phyloP scores from a whole-genome alignment of 169 alveolate species.

The Cryptosporidium muris region DNA sequence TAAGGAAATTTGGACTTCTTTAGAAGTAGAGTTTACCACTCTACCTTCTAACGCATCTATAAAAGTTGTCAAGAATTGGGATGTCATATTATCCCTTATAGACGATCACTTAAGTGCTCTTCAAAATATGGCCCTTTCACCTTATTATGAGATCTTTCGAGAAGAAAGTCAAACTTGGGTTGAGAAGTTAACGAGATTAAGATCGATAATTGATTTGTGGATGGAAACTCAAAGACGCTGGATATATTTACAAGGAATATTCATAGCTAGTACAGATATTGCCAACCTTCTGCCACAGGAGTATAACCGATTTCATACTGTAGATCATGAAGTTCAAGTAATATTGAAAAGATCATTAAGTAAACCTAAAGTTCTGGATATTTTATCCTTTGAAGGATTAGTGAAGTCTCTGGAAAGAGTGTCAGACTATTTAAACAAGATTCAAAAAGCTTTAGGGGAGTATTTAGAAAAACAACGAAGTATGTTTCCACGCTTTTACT shows the following conservation, averaged over 20 bases:
- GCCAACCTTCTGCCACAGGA: conserved; percentile 93
- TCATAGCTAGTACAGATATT: conserved; percentile 96
- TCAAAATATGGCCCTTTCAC: conserved; percentile 94
- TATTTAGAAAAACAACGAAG: conserved; percentile 96
- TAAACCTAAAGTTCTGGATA: conserved; percentile 87
- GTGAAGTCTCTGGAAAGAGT: conserved; percentile 92
- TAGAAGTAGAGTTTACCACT: conserved; percentile 84
- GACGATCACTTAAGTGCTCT: conserved; percentile 95
- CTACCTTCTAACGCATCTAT: conserved; percentile 90
- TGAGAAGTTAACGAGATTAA: conserved; percentile 91
- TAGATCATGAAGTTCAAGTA: conserved; percentile 91
- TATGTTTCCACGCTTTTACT: conserved; percentile 98
- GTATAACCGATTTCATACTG: conserved; percentile 91
- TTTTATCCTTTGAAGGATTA: conserved; percentile 88
- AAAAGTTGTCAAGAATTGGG: conserved; percentile 96
- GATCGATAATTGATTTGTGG: conserved; percentile 94
- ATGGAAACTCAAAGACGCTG: conserved; percentile 97
- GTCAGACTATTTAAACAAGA: conserved; percentile 90
- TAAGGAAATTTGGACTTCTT: conserved; percentile 90
- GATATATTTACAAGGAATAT: conserved; percentile 97
- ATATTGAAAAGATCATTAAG: conserved; percentile 91
- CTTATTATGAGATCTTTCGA: conserved; percentile 89
- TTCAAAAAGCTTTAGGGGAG: conserved; percentile 95
- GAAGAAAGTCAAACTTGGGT: conserved; percentile 95
- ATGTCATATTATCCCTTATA: conserved; percentile 90